Conservation (phyloP, 1,139 yeast species). For the Saccharomyces hybrid region DNA sequence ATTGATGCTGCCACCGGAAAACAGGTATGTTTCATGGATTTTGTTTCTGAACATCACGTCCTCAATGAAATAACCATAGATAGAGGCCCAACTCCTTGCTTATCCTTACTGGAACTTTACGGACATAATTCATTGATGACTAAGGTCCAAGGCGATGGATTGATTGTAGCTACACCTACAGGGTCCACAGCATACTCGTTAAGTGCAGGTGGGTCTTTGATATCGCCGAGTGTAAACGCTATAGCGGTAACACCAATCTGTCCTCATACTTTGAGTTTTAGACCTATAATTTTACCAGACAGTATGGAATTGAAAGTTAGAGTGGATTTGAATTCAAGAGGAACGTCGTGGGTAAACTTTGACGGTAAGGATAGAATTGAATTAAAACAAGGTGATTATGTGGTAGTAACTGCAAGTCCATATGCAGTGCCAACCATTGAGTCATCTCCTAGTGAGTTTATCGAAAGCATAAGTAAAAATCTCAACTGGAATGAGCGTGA, state of each 20-base stretch:
- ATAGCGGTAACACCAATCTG: constrained; percentile 87
- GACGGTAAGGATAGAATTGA: constrained; percentile 82
- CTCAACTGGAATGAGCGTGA: constrained; percentile 83
- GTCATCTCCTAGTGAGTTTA: constrained; percentile 66
- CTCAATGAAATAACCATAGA: constrained; percentile 80
- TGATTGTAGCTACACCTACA: constrained; percentile 84
- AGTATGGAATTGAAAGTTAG: constrained; percentile 72
- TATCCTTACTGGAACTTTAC: constrained; percentile 73
- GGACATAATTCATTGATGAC: constrained; percentile 81
- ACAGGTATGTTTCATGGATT: constrained; percentile 43
- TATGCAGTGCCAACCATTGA: constrained; percentile 83
- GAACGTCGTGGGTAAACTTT: constrained; percentile 85
- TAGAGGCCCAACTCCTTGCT: constrained; percentile 84
- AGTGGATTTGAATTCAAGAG: constrained; percentile 60
- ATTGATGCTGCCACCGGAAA: constrained; percentile 19
- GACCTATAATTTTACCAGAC: constrained; percentile 83
- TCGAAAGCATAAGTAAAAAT: constrained; percentile 77
- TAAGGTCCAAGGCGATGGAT: constrained; percentile 85
- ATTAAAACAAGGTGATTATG: constrained; percentile 64
- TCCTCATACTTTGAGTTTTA: constrained; percentile 81
- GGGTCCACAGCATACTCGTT: constrained; percentile 89
- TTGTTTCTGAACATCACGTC: constrained; percentile 69
- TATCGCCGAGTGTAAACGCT: constrained; percentile 84
- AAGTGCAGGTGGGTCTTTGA: constrained; percentile 89
- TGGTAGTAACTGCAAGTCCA: constrained; percentile 71